phyloP scores from a whole-genome alignment of 345 rosid genomes.

The Hibiscus mutabilis region DNA sequence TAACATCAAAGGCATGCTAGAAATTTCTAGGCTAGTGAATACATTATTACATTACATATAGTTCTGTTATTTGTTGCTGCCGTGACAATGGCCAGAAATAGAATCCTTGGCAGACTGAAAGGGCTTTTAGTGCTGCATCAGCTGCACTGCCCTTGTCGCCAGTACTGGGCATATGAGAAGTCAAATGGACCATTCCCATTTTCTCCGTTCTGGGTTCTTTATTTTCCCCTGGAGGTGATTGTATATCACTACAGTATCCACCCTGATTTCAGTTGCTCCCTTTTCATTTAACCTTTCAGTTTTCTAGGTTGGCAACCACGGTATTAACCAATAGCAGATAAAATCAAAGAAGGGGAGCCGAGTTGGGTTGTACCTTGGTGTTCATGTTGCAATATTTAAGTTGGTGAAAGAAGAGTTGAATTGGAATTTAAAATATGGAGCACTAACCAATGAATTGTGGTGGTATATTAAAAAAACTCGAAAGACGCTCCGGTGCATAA shows the following conservation, averaged over 20 bases:
- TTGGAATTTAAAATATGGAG: background rate
- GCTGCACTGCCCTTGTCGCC: constrained; percentile 9
- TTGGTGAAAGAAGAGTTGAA: background rate
- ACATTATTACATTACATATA: no score
- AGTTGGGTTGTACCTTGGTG: background rate
- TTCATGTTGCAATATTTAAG: background rate
- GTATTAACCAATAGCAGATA: background rate
- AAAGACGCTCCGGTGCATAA: background rate
- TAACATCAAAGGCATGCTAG: no score
- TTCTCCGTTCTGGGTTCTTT: constrained; percentile 23
- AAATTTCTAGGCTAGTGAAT: no score
- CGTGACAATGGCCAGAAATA: no score
- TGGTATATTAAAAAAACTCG: no score
- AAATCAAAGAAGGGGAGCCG: background rate
- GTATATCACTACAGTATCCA: constrained; percentile 26
- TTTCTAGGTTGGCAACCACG: background rate
- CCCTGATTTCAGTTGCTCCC: constrained; percentile 25
- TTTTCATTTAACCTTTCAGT: constrained; percentile 22
- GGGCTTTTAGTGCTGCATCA: background rate
- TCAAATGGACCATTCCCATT: constrained; percentile 34
- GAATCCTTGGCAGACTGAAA: no score
- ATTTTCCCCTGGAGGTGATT: constrained; percentile 21
- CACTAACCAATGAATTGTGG: no score
- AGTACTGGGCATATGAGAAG: background rate
- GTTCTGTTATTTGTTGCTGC: no score